Base-by-base conservation (phyloP, 2,329 filamentous ascomycete genomes). In the Botrytis squamosa region DNA sequence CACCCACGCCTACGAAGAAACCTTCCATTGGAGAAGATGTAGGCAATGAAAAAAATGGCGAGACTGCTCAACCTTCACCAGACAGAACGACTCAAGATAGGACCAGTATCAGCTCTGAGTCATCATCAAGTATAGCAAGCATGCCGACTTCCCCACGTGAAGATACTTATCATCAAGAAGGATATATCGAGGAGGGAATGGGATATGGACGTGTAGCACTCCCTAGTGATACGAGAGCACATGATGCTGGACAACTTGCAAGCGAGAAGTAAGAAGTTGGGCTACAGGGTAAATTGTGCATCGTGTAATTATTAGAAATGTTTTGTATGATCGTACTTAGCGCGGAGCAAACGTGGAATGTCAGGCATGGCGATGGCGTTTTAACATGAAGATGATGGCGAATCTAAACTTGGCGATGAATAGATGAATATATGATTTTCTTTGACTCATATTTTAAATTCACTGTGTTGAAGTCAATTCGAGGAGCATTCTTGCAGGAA, bases 101-200 rank as follows among this genome's bases (percentile, higher is more conserved):
- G 10, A 57, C 44, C n/a, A 70, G 5, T 57, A 38, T 10, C 6
- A 38, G 38, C 65, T 64, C 42, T 52, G 36, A 55, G 1, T 75
- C 74, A 71, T 68, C 70, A 86, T 60, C 86, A 81, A 1, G 82
- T 77, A 4, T 85, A 85, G 52, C 86, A 81, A 1, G 82, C 77
- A 4, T 90, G 87, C 73, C 46, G 12, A 6, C 36, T 72, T 40
- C 36, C 8, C 70, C 60, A 1, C 70, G 70, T 16, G 73, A 71
- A 25, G 74, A 59, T n/a, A 72, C 70, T 25, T 72, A 72, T 67
- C 38, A 57, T 36, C 60, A 72, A 22, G 70, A 72, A 22, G 70
- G 70, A 7, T 67, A 72, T n/a, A 72, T 72, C 22, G 62, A 72
- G 38, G 60, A 72, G 60, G 70, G 70, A 2, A 67, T 72, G 60